Evolutionary conservation across 2,329 filamentous ascomycete species (phyloP).

Genomic region (Tolypocladium capitatum): DNA sequence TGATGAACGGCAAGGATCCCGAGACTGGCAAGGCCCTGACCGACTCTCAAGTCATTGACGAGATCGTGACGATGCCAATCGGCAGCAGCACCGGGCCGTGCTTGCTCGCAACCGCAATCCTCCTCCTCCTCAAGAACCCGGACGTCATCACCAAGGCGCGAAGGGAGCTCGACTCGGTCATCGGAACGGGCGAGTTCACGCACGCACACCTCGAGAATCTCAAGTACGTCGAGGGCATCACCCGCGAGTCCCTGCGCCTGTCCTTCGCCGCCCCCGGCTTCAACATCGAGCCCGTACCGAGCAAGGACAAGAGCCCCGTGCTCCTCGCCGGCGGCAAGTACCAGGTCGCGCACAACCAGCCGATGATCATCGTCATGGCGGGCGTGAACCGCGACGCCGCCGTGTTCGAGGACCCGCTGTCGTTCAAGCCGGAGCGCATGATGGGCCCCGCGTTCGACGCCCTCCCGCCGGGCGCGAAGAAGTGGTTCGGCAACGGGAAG

Average conservation of each 20-base stretch:
- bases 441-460: constrained; percentile 28
- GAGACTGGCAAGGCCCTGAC: constrained; percentile 44
- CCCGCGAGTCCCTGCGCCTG: constrained; percentile 42
- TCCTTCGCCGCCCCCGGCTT: constrained; percentile 40
- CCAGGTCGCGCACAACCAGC: constrained; percentile 32
- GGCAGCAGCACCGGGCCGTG: constrained; percentile 37
- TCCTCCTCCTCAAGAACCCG: constrained; percentile 38
- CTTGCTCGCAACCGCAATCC: constrained; percentile 30
- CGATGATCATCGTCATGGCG: constrained; percentile 35
- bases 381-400: constrained; percentile 35
- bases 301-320: constrained; percentile 28
- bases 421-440: constrained; percentile 36
- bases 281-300: constrained; percentile 34
- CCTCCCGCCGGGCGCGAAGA: constrained; percentile 31
- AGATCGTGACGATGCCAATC: constrained; percentile 56
- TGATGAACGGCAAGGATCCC: constrained; percentile 46
- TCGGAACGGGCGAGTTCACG: constrained; percentile 30
- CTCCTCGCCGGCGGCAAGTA: constrained; percentile 35
- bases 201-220: constrained; percentile 37
- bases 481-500: constrained; percentile 40
- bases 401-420: constrained; percentile 32
- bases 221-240: constrained; percentile 38
- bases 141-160: constrained; percentile 33
- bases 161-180: constrained; percentile 37
- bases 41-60: constrained; percentile 50